Base-by-base conservation (phyloP, 2,329 filamentous ascomycete species). In the Apiospora kogelbergensis region DNA sequence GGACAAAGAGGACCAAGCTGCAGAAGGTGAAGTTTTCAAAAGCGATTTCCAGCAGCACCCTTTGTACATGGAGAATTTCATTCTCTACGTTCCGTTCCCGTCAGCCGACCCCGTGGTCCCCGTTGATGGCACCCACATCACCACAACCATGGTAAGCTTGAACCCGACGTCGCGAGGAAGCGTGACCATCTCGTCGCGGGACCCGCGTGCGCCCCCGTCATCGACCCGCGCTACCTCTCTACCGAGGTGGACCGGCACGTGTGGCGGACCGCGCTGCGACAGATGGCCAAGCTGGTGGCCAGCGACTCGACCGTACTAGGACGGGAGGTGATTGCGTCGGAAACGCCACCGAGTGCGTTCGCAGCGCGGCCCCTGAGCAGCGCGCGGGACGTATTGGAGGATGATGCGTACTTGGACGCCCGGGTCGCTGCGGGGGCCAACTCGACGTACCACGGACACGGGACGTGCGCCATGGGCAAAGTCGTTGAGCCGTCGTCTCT, bases 91-190 rank as follows among this genome's bases (percentile, higher is more conserved):
- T 2, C 17, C 45, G 0, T 3, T 57, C 5, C 44, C 45, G 11
- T n/a, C 66, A 6, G 40, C 11, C 6, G 66, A 67, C 33, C 46
- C 65, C 4, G 11, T 26, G 9, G 17, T 69, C 6, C 53, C 57
- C 17, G 24, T 67, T 11, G 65, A 67, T 60, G 65, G 53, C 6
- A 67, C 68, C 6, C 65, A 64, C 11, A 64, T 67, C 40, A 45
- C 46, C 30, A 68, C 67, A 6, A 69, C 71, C 44, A 66, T 70
- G n/a, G 72, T 72, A 57, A 66, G 63, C 40, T 13, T 42, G 11
- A 66, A 73, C 22, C 63, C 68, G 10, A 68, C 37, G 17, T 67
- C 68, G 10, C 53, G 60, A 4, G 68, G 68, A 13, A 44, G 41
- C 9, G 66, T 69, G 6, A 48, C 65, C 7, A 65, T 69, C 20